Evolutionary conservation across 176 grass and related monocot genomes (phyloP).

Genomic region (Aegilops longissima): DNA sequence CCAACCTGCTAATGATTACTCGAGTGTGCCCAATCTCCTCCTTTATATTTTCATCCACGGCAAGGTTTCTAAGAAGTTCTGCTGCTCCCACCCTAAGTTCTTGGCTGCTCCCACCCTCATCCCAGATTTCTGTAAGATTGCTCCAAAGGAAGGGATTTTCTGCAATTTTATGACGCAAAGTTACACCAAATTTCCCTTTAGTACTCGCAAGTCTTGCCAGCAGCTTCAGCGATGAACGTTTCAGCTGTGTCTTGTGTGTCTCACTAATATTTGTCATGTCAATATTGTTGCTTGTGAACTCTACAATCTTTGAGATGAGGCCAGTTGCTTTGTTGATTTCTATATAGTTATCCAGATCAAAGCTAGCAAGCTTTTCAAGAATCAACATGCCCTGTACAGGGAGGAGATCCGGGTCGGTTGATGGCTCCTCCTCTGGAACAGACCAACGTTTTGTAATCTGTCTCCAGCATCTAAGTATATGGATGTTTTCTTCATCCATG

Average conservation of each 20-base stretch:
- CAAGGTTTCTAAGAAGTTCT: constrained; percentile 6
- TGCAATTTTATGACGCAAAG: background rate
- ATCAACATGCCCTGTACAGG: background rate
- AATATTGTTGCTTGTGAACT: background rate
- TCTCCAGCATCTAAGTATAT: no score
- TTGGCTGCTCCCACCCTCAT: background rate
- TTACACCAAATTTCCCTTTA: background rate
- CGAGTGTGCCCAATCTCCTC: background rate
- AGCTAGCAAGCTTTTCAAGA: background rate
- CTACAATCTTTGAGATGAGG: background rate
- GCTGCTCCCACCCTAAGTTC: background rate
- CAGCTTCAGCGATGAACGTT: background rate
- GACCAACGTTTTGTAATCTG: no score
- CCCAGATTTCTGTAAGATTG: background rate
- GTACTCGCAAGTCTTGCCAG: background rate
- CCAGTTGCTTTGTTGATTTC: background rate
- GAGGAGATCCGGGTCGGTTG: background rate
- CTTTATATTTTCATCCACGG: background rate
- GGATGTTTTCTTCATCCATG: no score
- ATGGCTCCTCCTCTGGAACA: no score
- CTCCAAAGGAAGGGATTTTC: background rate
- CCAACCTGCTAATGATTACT: background rate
- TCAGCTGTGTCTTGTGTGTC: background rate
- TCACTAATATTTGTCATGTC: background rate
- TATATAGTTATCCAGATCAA: background rate